Evolutionary conservation across 2,329 filamentous ascomycete genomes (phyloP), one percentile per base, ranked within the genome.

Genomic region (Penicillium sp.): DNA sequence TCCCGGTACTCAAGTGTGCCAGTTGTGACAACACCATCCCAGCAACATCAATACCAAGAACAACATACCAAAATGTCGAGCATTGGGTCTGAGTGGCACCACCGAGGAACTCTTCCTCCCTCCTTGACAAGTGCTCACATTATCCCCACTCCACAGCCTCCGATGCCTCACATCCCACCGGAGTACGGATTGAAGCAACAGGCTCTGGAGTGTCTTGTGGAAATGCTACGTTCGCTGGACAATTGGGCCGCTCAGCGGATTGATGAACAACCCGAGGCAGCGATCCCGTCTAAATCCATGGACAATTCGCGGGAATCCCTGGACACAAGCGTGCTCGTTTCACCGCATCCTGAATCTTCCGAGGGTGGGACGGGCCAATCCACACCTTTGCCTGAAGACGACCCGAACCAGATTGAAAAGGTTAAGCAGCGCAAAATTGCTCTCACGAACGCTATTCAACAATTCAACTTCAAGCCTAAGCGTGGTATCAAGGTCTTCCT

Each of bases 401-500:
- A 99, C 66, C 93, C 93, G 0, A 91, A 86, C 58, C 88, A 97
- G 65, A 79, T 99, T n/a, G 94, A 97, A 67, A 95, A 89, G 72
- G 91, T 92, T 52, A 97, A 97, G 75, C 90, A 92, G 56, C 84
- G 88, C 58, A 99, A 99, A 76, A 97, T 91, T 7, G 94, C 94
- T 0, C 77, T 97, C 57, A 89, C 87, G 48, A 94, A 96, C 64
- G 93, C 89, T 2, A 88, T 97, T 51, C 85, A 87, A 46, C 88
- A 91, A 58, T 99, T 99, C 81, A 99, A 99, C 71, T 97, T 93
- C 79, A 99, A 99, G 72, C 91, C 95, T 0, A 99, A 99, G 74
- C 85, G 89, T 55, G 95, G 94, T 6, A 84, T 99, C 68, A 96
- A 96, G 70, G 76, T 88, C 14, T 76, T 99, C 16, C 70, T 97